These are phyloP conservation scores for Kwoniella dejecticola DNA, from an alignment of 768 basidiomycete genomes.

Conservation along the genomic window DNA sequence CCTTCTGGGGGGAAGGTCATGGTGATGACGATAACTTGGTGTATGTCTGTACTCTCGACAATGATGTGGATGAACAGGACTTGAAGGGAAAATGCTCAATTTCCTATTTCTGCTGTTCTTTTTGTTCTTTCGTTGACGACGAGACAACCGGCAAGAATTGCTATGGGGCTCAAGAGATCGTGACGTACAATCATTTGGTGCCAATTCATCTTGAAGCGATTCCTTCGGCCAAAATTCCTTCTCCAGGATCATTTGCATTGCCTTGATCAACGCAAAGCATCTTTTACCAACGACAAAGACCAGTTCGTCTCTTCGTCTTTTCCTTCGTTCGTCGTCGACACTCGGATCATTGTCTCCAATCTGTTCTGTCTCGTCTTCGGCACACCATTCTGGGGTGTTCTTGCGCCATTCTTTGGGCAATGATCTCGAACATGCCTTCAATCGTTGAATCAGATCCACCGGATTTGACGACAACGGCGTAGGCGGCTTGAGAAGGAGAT, in stretches of 20 bases:
- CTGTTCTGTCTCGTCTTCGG: conserved; percentile 14
- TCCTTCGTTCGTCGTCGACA: conserved; percentile 14
- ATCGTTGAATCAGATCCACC: conserved; percentile 13
- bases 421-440: conserved; percentile 16
- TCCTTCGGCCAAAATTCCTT: conserved; percentile 38
- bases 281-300: conserved; percentile 27
- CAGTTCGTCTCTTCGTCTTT: conserved; percentile 18
- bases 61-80: neutral
- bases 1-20: neutral
- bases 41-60: too few relatives aligned
- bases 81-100: neutral
- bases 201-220: conserved; percentile 5
- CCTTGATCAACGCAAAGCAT: conserved; percentile 29
- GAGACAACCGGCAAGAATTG: neutral
- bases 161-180: neutral
- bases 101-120: neutral
- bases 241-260: conserved; percentile 24
- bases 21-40: neutral
- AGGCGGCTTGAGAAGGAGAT: conserved; percentile 30
- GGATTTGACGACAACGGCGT: conserved; percentile 25
- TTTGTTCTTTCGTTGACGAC: conserved; percentile 1
- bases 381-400: conserved; percentile 1
- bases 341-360: conserved; percentile 7
- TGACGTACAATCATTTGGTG: conserved; percentile 26
- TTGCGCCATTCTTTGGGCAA: conserved; percentile 29